Evolutionary conservation across 2,329 filamentous ascomycete species (phyloP), one percentile per base, ranked within the genome.

Genomic region (Grosmannia serpens): DNA sequence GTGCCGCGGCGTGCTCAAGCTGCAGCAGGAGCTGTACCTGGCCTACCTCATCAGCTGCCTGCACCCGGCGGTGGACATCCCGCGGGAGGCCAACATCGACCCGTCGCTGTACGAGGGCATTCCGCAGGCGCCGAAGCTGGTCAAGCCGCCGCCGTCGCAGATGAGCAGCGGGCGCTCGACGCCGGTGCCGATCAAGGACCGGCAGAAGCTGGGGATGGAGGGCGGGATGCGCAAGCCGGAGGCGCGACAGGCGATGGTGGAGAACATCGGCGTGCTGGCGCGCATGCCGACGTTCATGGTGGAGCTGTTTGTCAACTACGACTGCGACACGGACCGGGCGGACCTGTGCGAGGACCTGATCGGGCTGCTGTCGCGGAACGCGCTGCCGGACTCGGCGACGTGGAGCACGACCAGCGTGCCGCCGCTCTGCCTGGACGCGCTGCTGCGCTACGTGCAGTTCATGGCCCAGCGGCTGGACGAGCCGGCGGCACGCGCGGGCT

Each of bases 381-480:
- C 94, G 2, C 88, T 99, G 63, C 95, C 94, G 0, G 94, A 99
- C 70, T 96, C 94, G 10, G 94, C 92, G 7, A 96, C 91, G 7
- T 99, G 94, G 94, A 99, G 95, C 70, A 99, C 94, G 13, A 96
- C 92, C 6, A 99, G 95, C 68, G 95, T 99, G 1, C 94, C 94
- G 20, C 94, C 94, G 0, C 76, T 99, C 3, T 99, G 94, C 67
- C 77, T 99, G 26, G 94, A 99, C 73, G 91, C 94, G 11, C 77
- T 99, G 13, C 77, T 99, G 27, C 86, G 90, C 20, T 97, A 91
- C 66, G 83, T 99, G 38, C 91, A 96, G 67, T 96, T 90, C 64
- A 87, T 99, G 63, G 88, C 90, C 1, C 91, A 96, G 69, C 83
- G 94, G 58, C 74, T 97, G 22, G 83, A 95, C 55, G 83, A 94